Conservation (phyloP, 768 basidiomycete species). For the Hortiboletus campestris region DNA sequence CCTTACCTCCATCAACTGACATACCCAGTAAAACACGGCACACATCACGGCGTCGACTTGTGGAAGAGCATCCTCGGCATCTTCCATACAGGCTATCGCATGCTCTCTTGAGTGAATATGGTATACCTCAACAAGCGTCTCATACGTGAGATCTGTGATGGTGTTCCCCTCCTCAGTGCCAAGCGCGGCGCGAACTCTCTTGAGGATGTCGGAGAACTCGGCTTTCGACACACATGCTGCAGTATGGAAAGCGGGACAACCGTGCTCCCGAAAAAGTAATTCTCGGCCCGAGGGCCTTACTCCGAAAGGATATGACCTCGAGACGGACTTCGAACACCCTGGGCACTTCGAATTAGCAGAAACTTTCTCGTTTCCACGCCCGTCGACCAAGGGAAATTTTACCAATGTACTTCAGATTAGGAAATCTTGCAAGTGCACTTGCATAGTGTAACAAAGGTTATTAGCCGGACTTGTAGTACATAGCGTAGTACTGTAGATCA, state of each 20-base stretch:
- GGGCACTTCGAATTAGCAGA: not conserved
- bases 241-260: not conserved
- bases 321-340: not conserved
- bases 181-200: conserved; percentile 21
- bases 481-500: too few species aligned
- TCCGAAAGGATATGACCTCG: not conserved
- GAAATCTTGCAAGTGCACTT: too few species aligned
- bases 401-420: too few species aligned
- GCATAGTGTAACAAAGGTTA: too few species aligned
- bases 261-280: not conserved
- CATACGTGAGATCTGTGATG: conserved; percentile 24
- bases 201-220: conserved; percentile 25
- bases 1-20: conserved; percentile 37
- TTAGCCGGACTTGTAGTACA: too few species aligned
- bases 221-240: conserved; percentile 23
- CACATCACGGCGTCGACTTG: conserved; percentile 28
- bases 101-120: conserved; percentile 11
- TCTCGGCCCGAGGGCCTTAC: not conserved
- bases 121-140: conserved; percentile 32
- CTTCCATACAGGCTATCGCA: conserved; percentile 33
- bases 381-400: too few species aligned
- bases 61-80: conserved; percentile 30
- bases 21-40: conserved; percentile 49
- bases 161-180: not conserved
- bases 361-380: too few species aligned